Conservation (phyloP, 139 green algal species). For the Microglena sp. region DNA sequence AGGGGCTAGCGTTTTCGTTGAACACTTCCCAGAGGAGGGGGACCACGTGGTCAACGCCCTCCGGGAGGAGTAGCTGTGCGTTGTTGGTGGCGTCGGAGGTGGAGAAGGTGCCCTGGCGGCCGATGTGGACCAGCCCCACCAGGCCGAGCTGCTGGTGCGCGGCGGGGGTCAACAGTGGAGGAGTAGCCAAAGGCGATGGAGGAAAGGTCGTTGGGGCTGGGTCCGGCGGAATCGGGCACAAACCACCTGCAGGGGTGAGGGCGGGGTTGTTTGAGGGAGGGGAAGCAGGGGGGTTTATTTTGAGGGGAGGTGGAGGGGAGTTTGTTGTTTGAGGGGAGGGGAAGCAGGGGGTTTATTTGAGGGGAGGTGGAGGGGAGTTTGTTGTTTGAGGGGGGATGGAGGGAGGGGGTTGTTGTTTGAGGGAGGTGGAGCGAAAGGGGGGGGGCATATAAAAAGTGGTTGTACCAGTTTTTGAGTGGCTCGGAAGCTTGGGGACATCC, state of each 20-base stretch:
- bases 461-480: too few species aligned
- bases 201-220: constrained; percentile 3
- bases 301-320: neutral
- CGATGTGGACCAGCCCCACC: constrained; percentile 17
- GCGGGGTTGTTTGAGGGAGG: too few species aligned
- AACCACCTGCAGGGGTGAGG: too few species aligned
- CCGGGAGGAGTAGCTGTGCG: constrained; percentile 6
- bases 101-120: constrained; percentile 6
- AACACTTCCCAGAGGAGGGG: constrained; percentile 35
- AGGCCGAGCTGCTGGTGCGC: constrained; percentile 11
- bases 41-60: constrained; percentile 24
- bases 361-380: too few species aligned
- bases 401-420: too few species aligned
- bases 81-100: neutral
- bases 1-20: constrained; percentile 27
- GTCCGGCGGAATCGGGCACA: constrained; percentile 3
- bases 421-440: too few species aligned
- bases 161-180: constrained; percentile 8
- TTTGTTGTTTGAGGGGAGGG: too few species aligned
- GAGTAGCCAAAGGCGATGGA: constrained; percentile 23
- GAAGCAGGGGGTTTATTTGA: too few species aligned
- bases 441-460: too few species aligned
- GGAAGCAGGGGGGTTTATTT: neutral
- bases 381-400: too few species aligned
- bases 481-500: too few species aligned